phyloP scores from a whole-genome alignment of 148 eudicot genomes.

The Beta vulgaris region DNA sequence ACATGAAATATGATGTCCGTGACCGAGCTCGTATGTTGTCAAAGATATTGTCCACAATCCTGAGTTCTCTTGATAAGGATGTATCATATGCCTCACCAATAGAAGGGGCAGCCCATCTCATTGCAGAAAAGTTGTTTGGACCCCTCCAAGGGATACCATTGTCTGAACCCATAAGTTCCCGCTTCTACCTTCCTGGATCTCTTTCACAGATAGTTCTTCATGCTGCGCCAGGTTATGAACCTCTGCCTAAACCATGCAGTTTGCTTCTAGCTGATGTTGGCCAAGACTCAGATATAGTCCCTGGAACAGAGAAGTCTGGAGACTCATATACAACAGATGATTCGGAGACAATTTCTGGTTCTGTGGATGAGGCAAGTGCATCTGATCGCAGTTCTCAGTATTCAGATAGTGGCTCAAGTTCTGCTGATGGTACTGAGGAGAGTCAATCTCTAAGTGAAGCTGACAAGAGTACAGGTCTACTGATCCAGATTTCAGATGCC shows the following conservation, averaged over 20 bases:
- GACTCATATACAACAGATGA: slow-evolving; percentile 48
- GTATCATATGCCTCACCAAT: slow-evolving; percentile 29
- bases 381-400: slow-evolving; percentile 64
- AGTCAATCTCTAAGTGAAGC: slow-evolving; percentile 43
- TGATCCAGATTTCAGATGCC: slow-evolving; percentile 72
- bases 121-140: slow-evolving; percentile 52
- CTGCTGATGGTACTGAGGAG: slow-evolving; percentile 35
- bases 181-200: slow-evolving; percentile 96
- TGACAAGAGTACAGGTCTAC: slow-evolving; percentile 38
- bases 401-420: slow-evolving; percentile 49
- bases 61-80: slow-evolving; percentile 32
- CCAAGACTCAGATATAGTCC: slow-evolving; percentile 25
- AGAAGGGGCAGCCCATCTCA: slow-evolving; percentile 36
- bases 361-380: slow-evolving; percentile 52
- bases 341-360: slow-evolving; percentile 58
- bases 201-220: slow-evolving; percentile 98
- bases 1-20: slow-evolving; percentile 85
- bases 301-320: slow-evolving; percentile 28
- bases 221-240: slow-evolving; percentile 97
- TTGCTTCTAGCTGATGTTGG: slow-evolving; percentile 35
- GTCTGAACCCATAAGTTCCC: slow-evolving; percentile 47
- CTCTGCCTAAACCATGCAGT: slow-evolving; percentile 90
- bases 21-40: slow-evolving; percentile 76
- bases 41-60: slow-evolving; percentile 46
- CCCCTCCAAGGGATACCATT: slow-evolving; percentile 35